Base-by-base conservation (phyloP, 2,329 filamentous ascomycete genomes). In the Aspergillus pseudoviridinutans region DNA sequence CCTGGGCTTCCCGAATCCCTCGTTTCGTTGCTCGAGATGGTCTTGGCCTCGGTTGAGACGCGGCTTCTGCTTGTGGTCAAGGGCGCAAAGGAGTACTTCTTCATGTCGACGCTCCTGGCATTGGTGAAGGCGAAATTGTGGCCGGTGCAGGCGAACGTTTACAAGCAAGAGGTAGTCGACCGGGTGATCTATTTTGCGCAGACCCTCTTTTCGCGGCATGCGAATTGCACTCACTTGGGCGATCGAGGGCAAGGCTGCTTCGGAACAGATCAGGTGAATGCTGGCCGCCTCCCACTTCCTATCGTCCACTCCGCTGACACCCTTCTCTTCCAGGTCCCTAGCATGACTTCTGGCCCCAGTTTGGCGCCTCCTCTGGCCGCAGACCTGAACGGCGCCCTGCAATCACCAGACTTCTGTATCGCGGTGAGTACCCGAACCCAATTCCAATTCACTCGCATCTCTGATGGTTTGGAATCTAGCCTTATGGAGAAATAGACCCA, bases 1-100 rank as follows among this genome's bases (percentile, higher is more conserved):
- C 68, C 70, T 0, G 71, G 68, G 1, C 57, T 75, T 6, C 64
- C 71, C 4, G 70, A 75, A 24, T 69, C 70, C 0, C 64, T 75
- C 7, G 60, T 75, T 10, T 64, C 68, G 2, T 65, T 75, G 20
- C 66, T 69, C 12, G 73, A 75, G 49, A 64, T 64, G 28, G 64
- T 63, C 17, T 60, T 75, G 2, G 42, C 66, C 14, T 66, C 65
- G 14, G 61, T 75, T 6, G 71, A 75, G 58, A 59, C 57, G n/a
- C 66, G 67, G 3, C 66, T 68, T 14, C 59, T 71, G 2, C 59
- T 71, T 3, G 64, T 75, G 3, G 64, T 72, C 55, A 75, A 75
- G 53, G 73, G 73, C 2, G 72, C 72, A 2, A 75, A 74, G 47
- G 71, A 75, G 42, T 75, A 74, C 58, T 75, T 74, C 55, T 74